Evolutionary conservation across 345 rosid species (phyloP), one percentile per base, ranked within the genome.

Genomic region (Draba incana): DNA sequence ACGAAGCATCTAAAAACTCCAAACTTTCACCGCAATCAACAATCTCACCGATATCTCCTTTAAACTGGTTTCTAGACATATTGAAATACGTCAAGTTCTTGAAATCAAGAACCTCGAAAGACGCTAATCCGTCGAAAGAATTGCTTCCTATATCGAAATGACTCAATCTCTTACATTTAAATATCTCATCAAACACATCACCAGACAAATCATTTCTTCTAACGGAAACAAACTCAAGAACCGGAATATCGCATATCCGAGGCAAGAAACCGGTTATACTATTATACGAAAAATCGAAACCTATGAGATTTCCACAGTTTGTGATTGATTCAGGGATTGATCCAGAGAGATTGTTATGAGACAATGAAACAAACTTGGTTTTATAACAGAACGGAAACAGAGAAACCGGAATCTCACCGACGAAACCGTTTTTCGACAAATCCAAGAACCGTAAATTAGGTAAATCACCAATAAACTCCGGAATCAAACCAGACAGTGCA

Each of bases 281-380:
- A 78, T 91, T 94, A 75, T 81, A 82, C 57, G 97, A 89, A 66
- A 94, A 86, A 78, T 94, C 93, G 73, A 94, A 84, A 1, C 99
- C 97, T 78, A 77, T 78, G 27, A 94, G 97, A 13, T 75, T 78
- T 65, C 75, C 62, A 72, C 97, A 94, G 31, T 86, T 91, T n/a
- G 64, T 65, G 4, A 94, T 79, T n/a, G 96, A 85, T 49, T 20
- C 77, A 33, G 97, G 99, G 62, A 94, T 75, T 14, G 85, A 54
- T 77, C 97, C 95, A 2, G 88, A 83, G 65, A 94, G 82, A 49
- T 75, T 78, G 75, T 94, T 91, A 54, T 74, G 92, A 41, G 95
- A 81, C 49, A 94, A 28, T 50, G 96, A 85, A 47, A 91, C 89
- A 68, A 82, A 91, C 80, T 83, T 86, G 70, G 92, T 91, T 79